Base-by-base conservation (phyloP, 768 basidiomycete species). In the Inosperma sp. region DNA sequence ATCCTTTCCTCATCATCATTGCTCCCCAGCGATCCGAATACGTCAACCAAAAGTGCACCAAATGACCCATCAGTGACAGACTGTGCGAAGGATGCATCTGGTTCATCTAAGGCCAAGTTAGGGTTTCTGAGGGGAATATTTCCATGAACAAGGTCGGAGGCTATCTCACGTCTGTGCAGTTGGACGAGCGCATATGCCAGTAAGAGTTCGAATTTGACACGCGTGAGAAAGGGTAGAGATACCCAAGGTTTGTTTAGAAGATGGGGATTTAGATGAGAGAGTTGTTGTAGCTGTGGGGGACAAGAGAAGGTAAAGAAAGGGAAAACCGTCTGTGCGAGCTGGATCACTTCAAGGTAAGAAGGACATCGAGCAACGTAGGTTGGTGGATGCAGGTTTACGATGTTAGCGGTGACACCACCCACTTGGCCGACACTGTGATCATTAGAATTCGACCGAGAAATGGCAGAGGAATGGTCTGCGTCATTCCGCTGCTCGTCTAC, bases 141-240 rank as follows among this genome's bases (percentile, higher is more conserved):
- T 23, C 7, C n/a, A 25, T 30, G 25, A 4, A 6, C 5, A 14
- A n/a, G n/a, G n/a, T n/a, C n/a, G n/a, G n/a, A n/a, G 5, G 41
- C 25, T 27, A 45, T 19, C 42, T 51, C 50, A 25, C 34, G 43
- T 45, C 43, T 42, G 37, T 49, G 52, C 33, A 16, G 16, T 22
- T 51, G 56, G 10, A 55, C 35, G 16, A 52, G 41, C 7, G 22
- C 48, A 46, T 56, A 59, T 3, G 58, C 53, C 25, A 53, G 53
- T 31, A 59, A 35, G 10, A 59, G 45, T 27, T 59, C 58, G 35
- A 54, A 59, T 30, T 53, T 57, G 39, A 59, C 54, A 14, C 54
- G 53, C 43, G 54, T 33, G 34, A 57, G 47, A 19, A 57, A 27
- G 5, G 34, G 8, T n/a, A 49, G 52, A 5, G 53, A 42, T 3